These are phyloP conservation scores for Fraxinus sp. DNA, from an alignment of 305 asterid species.

Conservation along the genomic window DNA sequence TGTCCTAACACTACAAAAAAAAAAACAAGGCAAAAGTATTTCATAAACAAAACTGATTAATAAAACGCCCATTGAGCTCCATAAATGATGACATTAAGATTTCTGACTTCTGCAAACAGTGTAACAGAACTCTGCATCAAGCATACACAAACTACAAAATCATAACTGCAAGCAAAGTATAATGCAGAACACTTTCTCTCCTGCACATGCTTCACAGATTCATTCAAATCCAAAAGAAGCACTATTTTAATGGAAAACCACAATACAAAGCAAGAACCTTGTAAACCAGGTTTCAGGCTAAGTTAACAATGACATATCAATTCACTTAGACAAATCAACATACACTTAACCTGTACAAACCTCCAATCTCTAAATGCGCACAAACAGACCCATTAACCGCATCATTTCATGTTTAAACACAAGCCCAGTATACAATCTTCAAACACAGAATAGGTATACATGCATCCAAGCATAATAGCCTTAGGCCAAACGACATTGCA, in stretches of 20 bases:
- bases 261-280: background rate
- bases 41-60: background rate
- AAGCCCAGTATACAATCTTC: background rate
- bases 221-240: background rate
- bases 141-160: background rate
- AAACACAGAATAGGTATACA: background rate
- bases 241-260: background rate
- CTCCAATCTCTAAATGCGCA: background rate
- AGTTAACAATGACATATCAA: background rate
- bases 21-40: background rate
- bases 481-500: background rate
- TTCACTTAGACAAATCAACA: constrained; percentile 36
- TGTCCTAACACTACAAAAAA: background rate
- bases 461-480: background rate
- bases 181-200: background rate
- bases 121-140: background rate
- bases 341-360: constrained; percentile 28
- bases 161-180: background rate
- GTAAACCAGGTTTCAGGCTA: background rate
- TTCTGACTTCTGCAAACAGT: background rate
- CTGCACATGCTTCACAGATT: background rate
- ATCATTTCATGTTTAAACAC: constrained; percentile 7
- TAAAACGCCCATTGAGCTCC: background rate
- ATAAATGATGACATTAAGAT: background rate
- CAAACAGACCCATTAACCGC: background rate